Conservation (phyloP, 2,329 filamentous ascomycete species). For the Monilinia fructigena region DNA sequence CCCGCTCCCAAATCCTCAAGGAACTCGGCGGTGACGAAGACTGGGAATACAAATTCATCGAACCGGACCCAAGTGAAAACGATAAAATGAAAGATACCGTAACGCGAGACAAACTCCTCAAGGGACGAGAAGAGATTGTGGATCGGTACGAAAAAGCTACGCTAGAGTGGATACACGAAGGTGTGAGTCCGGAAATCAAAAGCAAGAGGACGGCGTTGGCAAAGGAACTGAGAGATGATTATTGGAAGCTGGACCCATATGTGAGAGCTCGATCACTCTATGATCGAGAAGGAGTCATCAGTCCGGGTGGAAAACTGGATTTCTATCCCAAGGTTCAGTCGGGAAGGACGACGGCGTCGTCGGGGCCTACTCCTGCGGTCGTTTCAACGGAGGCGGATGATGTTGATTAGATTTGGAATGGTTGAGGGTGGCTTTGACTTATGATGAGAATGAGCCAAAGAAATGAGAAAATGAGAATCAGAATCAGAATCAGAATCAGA, state of each 20-base stretch:
- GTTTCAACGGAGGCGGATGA: conserved; percentile 31
- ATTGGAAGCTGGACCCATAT: conserved; percentile 89
- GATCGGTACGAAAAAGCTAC: conserved; percentile 73
- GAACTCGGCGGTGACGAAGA: conserved; percentile 85
- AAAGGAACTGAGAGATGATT: conserved; percentile 65
- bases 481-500: not conserved
- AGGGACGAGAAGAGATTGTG: conserved; percentile 63
- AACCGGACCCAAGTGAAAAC: conserved; percentile 76
- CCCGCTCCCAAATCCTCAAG: conserved; percentile 67
- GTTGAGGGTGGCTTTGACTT: too few relatives aligned
- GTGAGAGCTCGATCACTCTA: conserved; percentile 80
- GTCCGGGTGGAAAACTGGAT: conserved; percentile 63
- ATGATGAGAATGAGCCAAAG: not conserved
- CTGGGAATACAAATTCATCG: conserved; percentile 79
- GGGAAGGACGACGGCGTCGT: conserved; percentile 25
- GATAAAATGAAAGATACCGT: conserved; percentile 64
- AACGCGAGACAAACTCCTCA: conserved; percentile 62
- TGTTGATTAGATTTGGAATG: conserved; percentile 32
- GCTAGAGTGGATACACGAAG: conserved; percentile 65
- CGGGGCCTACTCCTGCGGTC: not conserved
- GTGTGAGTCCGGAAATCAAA: conserved; percentile 48
- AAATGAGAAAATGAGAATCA: too few relatives aligned
- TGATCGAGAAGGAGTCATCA: conserved; percentile 74
- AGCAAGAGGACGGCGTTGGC: conserved; percentile 61
- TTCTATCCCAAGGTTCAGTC: conserved; percentile 57